Conservation (phyloP, 1,284 basidiomycete genomes). For the Neotropicomus parvogracilis region DNA sequence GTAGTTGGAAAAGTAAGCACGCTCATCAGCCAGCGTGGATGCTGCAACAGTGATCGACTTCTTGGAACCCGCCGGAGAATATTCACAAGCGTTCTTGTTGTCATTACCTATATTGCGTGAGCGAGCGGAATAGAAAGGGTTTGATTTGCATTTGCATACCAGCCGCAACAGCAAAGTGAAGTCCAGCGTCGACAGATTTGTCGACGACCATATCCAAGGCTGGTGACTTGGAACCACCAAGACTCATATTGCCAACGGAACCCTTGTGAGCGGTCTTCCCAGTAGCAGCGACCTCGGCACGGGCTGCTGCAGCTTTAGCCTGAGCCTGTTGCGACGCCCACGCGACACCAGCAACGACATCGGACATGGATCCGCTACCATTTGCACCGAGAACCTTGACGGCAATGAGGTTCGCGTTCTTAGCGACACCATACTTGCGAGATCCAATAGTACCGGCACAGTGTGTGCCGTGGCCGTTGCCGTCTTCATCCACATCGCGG, state of each 20-base stretch:
- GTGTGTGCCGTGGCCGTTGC: constrained; percentile 74
- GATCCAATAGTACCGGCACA: constrained; percentile 84
- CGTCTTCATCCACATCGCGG: constrained; percentile 73
- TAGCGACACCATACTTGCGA: constrained; percentile 88
- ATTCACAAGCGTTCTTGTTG: constrained; percentile 73
- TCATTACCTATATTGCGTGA: constrained; percentile 47
- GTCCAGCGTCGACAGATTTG: constrained; percentile 75
- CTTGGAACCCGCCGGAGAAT: constrained; percentile 75
- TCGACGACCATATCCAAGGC: constrained; percentile 87
- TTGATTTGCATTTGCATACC: constrained; percentile 57
- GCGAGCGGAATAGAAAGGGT: neutral
- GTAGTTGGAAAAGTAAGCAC: constrained; percentile 89
- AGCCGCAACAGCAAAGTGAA: constrained; percentile 95
- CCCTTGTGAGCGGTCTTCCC: constrained; percentile 83
- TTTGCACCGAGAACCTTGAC: constrained; percentile 97
- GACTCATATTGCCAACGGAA: constrained; percentile 97
- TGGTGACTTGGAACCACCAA: constrained; percentile 93
- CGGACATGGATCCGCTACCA: constrained; percentile 94
- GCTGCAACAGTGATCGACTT: constrained; percentile 86
- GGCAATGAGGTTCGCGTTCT: constrained; percentile 87
- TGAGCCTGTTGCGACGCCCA: constrained; percentile 76
- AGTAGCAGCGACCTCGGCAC: constrained; percentile 58
- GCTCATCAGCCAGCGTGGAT: constrained; percentile 74
- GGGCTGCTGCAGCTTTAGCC: constrained; percentile 54
- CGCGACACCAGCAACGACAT: constrained; percentile 84